Evolutionary conservation across 2,329 filamentous ascomycete genomes (phyloP), one percentile per base, ranked within the genome.

Genomic region (Canariomyces notabilis): DNA sequence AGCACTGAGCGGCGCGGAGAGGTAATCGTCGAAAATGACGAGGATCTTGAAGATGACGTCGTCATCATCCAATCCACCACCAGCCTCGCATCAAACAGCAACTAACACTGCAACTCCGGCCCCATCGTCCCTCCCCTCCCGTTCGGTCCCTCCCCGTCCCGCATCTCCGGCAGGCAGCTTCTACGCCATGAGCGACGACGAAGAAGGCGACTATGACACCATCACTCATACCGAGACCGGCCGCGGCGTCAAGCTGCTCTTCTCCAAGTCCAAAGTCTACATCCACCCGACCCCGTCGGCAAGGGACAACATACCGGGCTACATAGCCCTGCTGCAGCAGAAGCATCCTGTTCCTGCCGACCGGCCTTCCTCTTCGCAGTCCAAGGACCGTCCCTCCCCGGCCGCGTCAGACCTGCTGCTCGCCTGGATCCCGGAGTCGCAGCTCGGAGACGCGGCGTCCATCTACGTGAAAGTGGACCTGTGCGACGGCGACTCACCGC

Each of bases 221-320:
- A 89, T 98, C 60, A 85, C 88, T 4, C 87, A 94, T 61, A 79
- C 81, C 4, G 80, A 79, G 56, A 82, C 81, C 2, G 85, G 87
- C 0, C 80, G 80, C 55, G 93, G 91, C 2, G 93, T 98, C 37
- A 98, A 97, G 69, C 74, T 98, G 23, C 74, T 98, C 12, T 96
- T 86, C 61, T 91, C 89, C 16, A 98, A 98, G 72, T 96, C 89
- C 83, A 98, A 90, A 85, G 93, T 98, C 64, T 98, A 97, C 64
- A 84, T 98, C 35, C 93, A 98, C 65, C 93, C 93, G 1, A 89
- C 89, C 1, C 86, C 91, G 1, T 94, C 89, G 1, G 79, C 90
- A 46, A 95, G 90, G 70, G 93, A 98, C 71, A 98, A 98, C 57
- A 94, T 98, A 46, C 74, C 89, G 4, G 93, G 93, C 37, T 98